Evolutionary conservation across 257 asterid genomes (phyloP).

Genomic region (Solanum peruvianum): DNA sequence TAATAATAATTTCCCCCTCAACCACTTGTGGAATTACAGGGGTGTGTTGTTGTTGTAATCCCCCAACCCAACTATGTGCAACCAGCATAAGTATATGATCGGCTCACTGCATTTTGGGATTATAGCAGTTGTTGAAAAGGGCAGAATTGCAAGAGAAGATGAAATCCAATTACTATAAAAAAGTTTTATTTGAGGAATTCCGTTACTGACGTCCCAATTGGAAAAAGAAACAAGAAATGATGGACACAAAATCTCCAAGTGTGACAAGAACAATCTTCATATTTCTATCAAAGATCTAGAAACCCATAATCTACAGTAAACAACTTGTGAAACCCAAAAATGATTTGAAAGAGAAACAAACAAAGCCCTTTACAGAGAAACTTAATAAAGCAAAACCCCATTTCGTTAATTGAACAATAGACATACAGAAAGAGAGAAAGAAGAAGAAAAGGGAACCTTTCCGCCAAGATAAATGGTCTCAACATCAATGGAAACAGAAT

Average conservation of each 20-base stretch:
- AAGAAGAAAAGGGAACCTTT: constrained; percentile 10
- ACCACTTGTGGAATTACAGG: neutral
- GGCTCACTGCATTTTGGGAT: neutral
- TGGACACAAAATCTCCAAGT: neutral
- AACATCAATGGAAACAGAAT: constrained; percentile 25
- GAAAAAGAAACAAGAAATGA: neutral
- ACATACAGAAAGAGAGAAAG: neutral
- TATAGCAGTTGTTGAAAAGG: neutral
- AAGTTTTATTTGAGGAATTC: neutral
- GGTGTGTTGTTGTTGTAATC: neutral
- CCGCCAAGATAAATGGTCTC: constrained; percentile 39
- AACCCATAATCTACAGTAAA: neutral
- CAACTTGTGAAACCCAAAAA: neutral
- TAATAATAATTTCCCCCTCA: neutral
- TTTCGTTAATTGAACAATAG: neutral
- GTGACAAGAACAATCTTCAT: neutral
- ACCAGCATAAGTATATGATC: neutral
- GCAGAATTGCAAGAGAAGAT: neutral
- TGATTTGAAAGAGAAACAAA: neutral
- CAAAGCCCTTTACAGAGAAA: neutral
- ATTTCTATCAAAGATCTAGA: neutral
- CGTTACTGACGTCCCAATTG: neutral
- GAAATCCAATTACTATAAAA: neutral
- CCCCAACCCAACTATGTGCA: neutral
- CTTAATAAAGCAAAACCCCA: neutral